phyloP scores from a whole-genome alignment of 306 rosid species.

The Inga leiocalycina region DNA sequence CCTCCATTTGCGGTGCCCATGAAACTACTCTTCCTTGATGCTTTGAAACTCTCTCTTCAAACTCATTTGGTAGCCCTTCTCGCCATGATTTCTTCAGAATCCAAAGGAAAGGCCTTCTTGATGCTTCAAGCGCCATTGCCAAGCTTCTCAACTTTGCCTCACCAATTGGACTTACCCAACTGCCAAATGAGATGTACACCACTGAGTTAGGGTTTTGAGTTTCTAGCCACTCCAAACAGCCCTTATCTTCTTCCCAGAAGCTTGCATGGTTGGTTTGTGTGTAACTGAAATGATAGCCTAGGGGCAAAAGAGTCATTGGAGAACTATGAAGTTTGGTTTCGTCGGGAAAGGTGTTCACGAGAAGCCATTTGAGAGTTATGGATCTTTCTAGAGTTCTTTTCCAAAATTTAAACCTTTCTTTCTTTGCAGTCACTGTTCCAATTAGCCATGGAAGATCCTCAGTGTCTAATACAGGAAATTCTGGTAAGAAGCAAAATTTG shows the following conservation, averaged over 20 bases:
- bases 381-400: slow-evolving; percentile 68
- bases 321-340: slow-evolving; percentile 38
- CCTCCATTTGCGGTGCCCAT: slow-evolving; percentile 85
- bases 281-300: slow-evolving; percentile 51
- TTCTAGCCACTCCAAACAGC: slow-evolving; percentile 71
- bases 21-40: slow-evolving; percentile 57
- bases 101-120: slow-evolving; percentile 75
- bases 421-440: slow-evolving; percentile 62
- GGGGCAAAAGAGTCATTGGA: slow-evolving; percentile 38
- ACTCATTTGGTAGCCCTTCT: slow-evolving; percentile 62
- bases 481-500: neutral
- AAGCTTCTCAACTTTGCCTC: slow-evolving; percentile 57
- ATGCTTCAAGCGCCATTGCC: slow-evolving; percentile 64
- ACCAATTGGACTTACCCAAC: slow-evolving; percentile 85
- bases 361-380: slow-evolving; percentile 56
- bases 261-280: slow-evolving; percentile 38
- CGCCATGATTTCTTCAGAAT: slow-evolving; percentile 63
- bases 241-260: slow-evolving; percentile 77
- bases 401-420: slow-evolving; percentile 83
- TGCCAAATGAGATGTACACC: slow-evolving; percentile 81
- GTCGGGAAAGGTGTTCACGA: slow-evolving; percentile 63
- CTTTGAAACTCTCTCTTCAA: slow-evolving; percentile 37
- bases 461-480: neutral
- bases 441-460: slow-evolving; percentile 89
- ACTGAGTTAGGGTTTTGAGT: slow-evolving; percentile 49